Conservation (phyloP, 768 basidiomycete species). For the Amanita polypyramis region DNA sequence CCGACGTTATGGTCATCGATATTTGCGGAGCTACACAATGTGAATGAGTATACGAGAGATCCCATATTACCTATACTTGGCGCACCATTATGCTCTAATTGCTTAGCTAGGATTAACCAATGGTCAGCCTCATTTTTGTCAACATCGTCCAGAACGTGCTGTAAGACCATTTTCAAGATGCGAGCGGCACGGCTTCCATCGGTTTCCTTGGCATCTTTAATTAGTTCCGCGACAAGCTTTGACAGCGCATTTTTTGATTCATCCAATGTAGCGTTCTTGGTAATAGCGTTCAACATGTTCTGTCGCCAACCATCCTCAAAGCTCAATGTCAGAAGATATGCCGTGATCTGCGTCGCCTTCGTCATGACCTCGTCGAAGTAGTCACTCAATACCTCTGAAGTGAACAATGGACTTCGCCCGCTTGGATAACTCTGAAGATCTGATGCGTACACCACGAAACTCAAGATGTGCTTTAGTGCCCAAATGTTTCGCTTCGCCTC, state of each 20-base stretch:
- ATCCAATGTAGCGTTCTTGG: constrained; percentile 15
- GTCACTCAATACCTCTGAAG: constrained; percentile 21
- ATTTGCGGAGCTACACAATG: constrained; percentile 51
- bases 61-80: not conserved
- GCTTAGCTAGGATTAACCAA: constrained; percentile 68
- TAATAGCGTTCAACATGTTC: constrained; percentile 25
- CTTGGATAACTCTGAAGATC: constrained; percentile 49
- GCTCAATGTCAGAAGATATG: constrained; percentile 50
- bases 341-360: constrained; percentile 40
- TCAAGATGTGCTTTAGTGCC: constrained; percentile 61
- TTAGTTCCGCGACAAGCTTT: constrained; percentile 19
- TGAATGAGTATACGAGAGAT: not conserved
- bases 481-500: constrained; percentile 48
- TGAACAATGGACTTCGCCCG: constrained; percentile 38
- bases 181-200: constrained; percentile 48
- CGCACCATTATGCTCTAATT: constrained; percentile 52
- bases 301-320: constrained; percentile 42
- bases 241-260: constrained; percentile 17
- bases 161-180: constrained; percentile 50
- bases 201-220: constrained; percentile 19
- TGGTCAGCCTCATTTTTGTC: constrained; percentile 57
- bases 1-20: constrained; percentile 52
- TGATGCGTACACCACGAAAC: constrained; percentile 48
- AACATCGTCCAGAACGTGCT: constrained; percentile 47
- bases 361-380: constrained; percentile 29